Evolutionary conservation across 176 grass and related monocot genomes (phyloP), one percentile per base, ranked within the genome.

Genomic region (Zoysia pacifica): DNA sequence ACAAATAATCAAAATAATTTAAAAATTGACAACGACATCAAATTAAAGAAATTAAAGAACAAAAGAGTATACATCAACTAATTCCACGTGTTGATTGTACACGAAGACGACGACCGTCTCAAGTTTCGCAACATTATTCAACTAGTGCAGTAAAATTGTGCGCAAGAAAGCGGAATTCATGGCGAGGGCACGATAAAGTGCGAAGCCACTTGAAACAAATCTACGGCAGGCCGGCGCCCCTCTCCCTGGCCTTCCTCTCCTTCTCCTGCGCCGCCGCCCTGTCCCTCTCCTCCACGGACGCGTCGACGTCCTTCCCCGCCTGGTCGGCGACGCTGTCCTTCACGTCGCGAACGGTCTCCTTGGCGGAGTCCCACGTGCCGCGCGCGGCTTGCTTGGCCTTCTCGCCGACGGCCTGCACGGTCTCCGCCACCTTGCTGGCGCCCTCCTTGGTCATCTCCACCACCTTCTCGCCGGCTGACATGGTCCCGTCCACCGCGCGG

Each of bases 301-400:
- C 82, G 38, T 82, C 69, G 5, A 49, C 78, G 74, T 53, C 60
- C 11, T 67, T 62, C 13, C 62, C 82, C 50, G 13, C 52, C 5
- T 54, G 59, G 0, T 37, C 9, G 15, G 9, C 43, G 62, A 87
- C 73, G 51, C 36, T 79, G 5, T 93, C 87, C 77, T 79, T 90
- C 5, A 84, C 68, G 62, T 49, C 59, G 46, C 83, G 56, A 28
- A 66, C 79, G 0, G 88, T 81, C 40, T 86, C 89, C 87, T 91
- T 93, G 37, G 94, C 85, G 11, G 67, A 65, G 62, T 79, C 91
- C 87, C 90, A 90, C 16, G 84, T 80, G 46, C 61, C 88, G 82
- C 84, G 63, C 59, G 80, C 73, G 39, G 76, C 68, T 65, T 90
- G 81, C 72, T 91, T 91, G 37, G 83, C 89, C 85, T 82, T 94